Conservation (phyloP, 1,139 yeast genomes). For the Geotrichum klebahnii region DNA sequence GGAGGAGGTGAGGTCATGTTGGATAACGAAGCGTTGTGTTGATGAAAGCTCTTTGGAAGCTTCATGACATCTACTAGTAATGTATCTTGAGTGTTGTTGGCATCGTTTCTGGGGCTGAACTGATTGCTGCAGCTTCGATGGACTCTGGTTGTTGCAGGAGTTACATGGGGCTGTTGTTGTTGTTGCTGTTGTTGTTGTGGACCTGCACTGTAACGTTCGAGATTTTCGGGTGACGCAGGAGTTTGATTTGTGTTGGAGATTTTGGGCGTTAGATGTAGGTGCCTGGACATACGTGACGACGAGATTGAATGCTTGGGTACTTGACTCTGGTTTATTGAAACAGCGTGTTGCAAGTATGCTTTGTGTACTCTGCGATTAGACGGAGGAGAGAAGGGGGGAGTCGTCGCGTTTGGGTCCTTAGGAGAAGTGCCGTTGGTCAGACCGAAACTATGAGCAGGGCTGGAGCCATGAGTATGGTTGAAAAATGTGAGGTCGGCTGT, state of each 20-base stretch:
- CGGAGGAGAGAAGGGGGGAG: not conserved
- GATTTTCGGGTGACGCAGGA: not conserved
- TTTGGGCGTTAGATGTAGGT: slow-evolving; percentile 3
- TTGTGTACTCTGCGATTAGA: not conserved
- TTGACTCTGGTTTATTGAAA: not conserved
- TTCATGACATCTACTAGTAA: slow-evolving; percentile 18
- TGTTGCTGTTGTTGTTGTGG: not conserved
- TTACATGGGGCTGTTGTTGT: too few species aligned
- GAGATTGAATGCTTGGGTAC: slow-evolving; percentile 15
- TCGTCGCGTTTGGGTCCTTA: not conserved
- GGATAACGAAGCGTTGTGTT: not conserved
- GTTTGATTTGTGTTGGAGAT: not conserved
- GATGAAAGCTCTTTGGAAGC: slow-evolving; percentile 11
- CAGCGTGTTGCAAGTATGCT: slow-evolving; percentile 9
- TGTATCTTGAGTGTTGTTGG: slow-evolving; percentile 8
- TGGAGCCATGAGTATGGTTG: too few species aligned
- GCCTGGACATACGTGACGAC: slow-evolving; percentile 11
- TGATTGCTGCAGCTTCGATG: not conserved
- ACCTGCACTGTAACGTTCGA: not conserved
- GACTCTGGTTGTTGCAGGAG: too few species aligned
- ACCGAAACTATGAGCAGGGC: too few species aligned
- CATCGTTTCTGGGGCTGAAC: not conserved
- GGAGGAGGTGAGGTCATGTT: slow-evolving; percentile 2
- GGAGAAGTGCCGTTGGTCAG: not conserved
- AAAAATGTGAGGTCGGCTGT: too few species aligned